Base-by-base conservation (phyloP, 805 yeast species). In the Yarrowia sp. region DNA sequence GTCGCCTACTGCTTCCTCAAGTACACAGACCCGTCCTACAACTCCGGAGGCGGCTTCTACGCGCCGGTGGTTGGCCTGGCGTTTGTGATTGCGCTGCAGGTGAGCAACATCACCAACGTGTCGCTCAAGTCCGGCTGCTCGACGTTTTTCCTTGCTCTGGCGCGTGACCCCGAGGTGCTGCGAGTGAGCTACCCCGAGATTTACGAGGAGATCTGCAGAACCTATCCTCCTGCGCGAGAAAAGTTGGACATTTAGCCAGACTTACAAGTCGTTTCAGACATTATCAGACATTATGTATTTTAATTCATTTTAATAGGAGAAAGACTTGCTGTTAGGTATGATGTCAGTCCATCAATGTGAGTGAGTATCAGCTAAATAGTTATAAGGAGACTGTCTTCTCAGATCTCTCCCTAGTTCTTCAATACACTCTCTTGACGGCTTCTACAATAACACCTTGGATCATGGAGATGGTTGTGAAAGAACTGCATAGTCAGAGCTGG, bases 91-190 rank as follows among this genome's bases (percentile, higher is more conserved):
- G 84, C 95, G 0, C 82, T 88, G 49, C 97, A 92, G 79, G 85
- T 93, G 70, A 84, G 91, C 63, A 86, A 88, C 70, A 80, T 91
- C 68, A 82, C 94, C 14, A 85, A 87, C 70, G 88, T 89, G 49
- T 89, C 92, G 0, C 86, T 93, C 58, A 88, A 87, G 70, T 87
- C 92, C 10, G 97, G 97, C 13, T 86, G 87, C 12, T 86, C 93
- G 24, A 90, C 97, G 0, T 88, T 93, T 75, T 88, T 92, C 77
- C 88, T 93, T 55, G 92, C 95, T 0, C 81, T 91, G 73, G 91
- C 93, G 14, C 85, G 87, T 73, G 93, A 91, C 72, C 97, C 98
- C 0, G 96, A 91, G 72, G 86, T 90, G 9, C 88, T 90, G 81
- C 87, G 85, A 74, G 82, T 83, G 79, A 84, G 90, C 53, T 88